Conservation (phyloP, 352 stramenopile genomes). For the Peronospora belbahrii region DNA sequence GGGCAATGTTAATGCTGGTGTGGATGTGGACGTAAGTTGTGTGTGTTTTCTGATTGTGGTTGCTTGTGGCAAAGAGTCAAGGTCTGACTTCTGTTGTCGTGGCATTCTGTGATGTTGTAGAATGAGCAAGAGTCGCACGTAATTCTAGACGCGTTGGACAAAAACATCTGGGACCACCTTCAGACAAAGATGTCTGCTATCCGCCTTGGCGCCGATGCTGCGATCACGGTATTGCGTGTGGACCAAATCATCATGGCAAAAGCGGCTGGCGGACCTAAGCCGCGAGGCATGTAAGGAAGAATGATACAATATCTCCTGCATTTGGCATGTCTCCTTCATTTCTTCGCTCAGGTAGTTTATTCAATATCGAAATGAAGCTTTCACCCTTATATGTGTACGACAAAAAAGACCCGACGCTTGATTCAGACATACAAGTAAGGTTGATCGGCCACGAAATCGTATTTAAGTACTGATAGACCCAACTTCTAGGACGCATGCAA, state of each 20-base stretch:
- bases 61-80: neutral
- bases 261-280: conserved; percentile 91
- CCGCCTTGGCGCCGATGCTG: conserved; percentile 94
- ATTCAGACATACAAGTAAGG: neutral
- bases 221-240: conserved; percentile 97
- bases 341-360: conserved; percentile 54
- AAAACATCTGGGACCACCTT: conserved; percentile 91
- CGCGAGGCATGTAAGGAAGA: conserved; percentile 60
- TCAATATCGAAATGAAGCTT: conserved; percentile 44
- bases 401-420: neutral
- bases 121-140: conserved; percentile 73
- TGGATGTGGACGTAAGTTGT: conserved; percentile 90
- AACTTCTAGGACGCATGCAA: neutral
- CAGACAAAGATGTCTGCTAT: conserved; percentile 95
- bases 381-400: conserved; percentile 17
- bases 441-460: neutral
- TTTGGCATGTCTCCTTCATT: conserved; percentile 25
- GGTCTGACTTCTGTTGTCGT: conserved; percentile 20
- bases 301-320: conserved; percentile 17
- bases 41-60: neutral
- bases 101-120: conserved; percentile 26
- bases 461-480: conserved; percentile 3
- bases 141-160: conserved; percentile 62
- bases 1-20: conserved; percentile 86
- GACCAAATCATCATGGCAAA: conserved; percentile 99